Percentiles rank a stretch among this genome's conserved stretches.
Conservation (phyloP, 1,284 basidiomycete species). For the Ganoderma sp. region DNA sequence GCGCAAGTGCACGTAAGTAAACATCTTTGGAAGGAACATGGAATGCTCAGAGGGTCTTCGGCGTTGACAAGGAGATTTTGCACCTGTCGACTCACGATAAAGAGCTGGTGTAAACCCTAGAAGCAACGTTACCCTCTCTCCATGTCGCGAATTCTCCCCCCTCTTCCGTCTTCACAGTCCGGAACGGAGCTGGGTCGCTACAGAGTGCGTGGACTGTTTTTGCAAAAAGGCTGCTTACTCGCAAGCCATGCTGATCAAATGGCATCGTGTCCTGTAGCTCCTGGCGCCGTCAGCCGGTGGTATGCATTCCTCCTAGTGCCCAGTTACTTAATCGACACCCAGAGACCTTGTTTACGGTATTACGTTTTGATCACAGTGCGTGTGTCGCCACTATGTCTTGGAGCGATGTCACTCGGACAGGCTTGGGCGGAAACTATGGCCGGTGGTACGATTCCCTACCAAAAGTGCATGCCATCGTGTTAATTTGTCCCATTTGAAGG, state of each 20-base stretch:
- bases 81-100: neutral
- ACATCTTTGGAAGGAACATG: neutral
- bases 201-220: neutral
- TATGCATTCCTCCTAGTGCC: neutral
- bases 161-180: neutral
- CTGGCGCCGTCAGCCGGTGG: slow-evolving; percentile 23
- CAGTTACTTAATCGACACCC: neutral
- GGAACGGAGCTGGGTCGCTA: slow-evolving; percentile 20
- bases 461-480: neutral
- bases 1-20: neutral
- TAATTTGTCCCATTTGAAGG: neutral
- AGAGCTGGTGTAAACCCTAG: neutral
- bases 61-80: neutral
- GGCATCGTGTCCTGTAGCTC: slow-evolving; percentile 1
- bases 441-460: slow-evolving; percentile 11
- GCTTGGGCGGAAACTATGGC: slow-evolving; percentile 16
- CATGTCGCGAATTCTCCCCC: neutral
- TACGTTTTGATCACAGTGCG: slow-evolving; percentile 13
- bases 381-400: slow-evolving; percentile 26
- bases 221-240: neutral
- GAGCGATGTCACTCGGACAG: slow-evolving; percentile 26
- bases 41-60: neutral
- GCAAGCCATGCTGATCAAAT: neutral
- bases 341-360: neutral
- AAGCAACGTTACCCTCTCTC: neutral